Evolutionary conservation across 2,329 filamentous ascomycete genomes (phyloP).

Genomic region (Trichophyton verrucosum): DNA sequence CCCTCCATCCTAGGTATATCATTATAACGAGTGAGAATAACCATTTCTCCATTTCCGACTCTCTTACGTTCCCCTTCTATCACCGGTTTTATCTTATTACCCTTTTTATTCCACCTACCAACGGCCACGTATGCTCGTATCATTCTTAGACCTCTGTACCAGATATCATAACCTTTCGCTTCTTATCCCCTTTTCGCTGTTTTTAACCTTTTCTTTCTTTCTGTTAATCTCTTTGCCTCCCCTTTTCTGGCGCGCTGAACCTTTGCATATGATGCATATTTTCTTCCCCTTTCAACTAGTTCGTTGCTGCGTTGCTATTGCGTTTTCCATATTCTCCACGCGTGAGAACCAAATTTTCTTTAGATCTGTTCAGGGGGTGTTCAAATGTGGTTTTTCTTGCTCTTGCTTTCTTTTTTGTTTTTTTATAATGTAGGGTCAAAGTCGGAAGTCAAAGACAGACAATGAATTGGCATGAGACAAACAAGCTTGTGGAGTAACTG

Average conservation of each 20-base stretch:
- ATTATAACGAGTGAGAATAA: slow-evolving; percentile 64
- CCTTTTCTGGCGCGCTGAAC: slow-evolving; percentile 2
- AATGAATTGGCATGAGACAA: neutral
- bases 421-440: neutral
- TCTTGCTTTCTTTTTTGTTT: no score
- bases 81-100: neutral
- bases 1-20: slow-evolving; percentile 54
- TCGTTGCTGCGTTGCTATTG: neutral
- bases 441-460: neutral
- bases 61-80: neutral
- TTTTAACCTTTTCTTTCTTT: neutral
- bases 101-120: neutral
- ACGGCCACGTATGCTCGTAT: neutral
- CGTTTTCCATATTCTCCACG: neutral
- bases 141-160: neutral
- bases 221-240: neutral
- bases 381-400: neutral
- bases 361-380: neutral
- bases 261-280: neutral
- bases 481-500: neutral
- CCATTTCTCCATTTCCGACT: neutral
- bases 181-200: neutral
- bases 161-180: neutral
- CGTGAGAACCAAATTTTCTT: neutral
- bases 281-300: neutral